A percentile compares a stretch with the other conserved stretches of the same genome.
phyloP scores from a whole-genome alignment of 2,329 filamentous ascomycete species.

The Colletotrichum cuscutae region DNA sequence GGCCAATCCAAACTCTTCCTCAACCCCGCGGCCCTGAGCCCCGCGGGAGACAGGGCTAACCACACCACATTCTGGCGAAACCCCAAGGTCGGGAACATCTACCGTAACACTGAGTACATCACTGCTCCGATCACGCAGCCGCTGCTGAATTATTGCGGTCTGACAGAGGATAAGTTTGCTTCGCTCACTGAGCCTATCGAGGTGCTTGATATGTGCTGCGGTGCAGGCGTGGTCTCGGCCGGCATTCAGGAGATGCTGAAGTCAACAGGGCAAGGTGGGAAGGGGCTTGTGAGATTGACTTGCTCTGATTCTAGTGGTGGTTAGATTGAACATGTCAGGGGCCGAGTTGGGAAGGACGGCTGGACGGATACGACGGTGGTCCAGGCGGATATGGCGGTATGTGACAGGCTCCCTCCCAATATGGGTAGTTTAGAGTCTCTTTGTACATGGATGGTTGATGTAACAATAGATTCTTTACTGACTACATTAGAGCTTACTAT shows the following conservation, averaged over 20 bases:
- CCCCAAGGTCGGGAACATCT: background rate
- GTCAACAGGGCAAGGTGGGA: background rate
- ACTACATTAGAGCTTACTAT: background rate
- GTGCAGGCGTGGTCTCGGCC: constrained; percentile 4
- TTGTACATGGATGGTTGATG: too few species aligned
- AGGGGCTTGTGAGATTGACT: background rate
- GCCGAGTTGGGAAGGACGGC: background rate
- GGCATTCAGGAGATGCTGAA: background rate
- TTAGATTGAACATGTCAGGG: constrained; percentile 1
- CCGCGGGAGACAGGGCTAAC: constrained; percentile 9
- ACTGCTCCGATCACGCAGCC: background rate
- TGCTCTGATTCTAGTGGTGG: constrained; percentile 13
- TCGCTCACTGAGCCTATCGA: background rate
- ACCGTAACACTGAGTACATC: constrained; percentile 10
- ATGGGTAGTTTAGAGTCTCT: background rate
- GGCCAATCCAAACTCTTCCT: constrained; percentile 18
- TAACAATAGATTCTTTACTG: too few species aligned
- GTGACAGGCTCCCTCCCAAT: too few species aligned
- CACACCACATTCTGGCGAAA: constrained; percentile 7
- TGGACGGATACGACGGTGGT: constrained; percentile 5
- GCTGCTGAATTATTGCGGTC: background rate
- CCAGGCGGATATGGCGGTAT: constrained; percentile 6
- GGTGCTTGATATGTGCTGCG: constrained; percentile 20
- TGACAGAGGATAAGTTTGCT: background rate
- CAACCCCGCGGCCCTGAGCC: background rate